Conservation (phyloP, 2,329 filamentous ascomycete species). For the Parascedosporium putredinis region DNA sequence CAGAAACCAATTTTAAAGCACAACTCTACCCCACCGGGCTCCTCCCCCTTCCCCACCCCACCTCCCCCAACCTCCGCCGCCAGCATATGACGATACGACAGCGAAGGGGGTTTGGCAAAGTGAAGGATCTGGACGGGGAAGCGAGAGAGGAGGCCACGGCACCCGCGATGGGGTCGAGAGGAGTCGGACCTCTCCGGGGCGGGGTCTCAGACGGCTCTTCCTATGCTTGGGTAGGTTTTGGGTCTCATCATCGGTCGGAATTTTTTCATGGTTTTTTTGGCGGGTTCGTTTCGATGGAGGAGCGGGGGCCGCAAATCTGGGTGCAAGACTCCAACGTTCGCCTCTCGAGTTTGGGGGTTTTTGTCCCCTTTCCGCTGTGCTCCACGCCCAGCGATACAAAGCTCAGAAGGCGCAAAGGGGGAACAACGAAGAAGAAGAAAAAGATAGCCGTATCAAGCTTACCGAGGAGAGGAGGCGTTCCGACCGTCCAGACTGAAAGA, state of each 20-base stretch:
- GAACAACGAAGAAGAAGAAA: too few relatives aligned
- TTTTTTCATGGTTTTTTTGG: too few relatives aligned
- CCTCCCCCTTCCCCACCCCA: constrained; percentile 13
- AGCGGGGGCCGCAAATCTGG: not conserved
- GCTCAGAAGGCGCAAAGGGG: too few relatives aligned
- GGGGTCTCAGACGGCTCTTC: constrained; percentile 32
- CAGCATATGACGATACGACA: constrained; percentile 24
- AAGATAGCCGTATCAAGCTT: too few relatives aligned
- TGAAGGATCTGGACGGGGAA: constrained; percentile 11
- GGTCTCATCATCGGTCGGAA: constrained; percentile 25
- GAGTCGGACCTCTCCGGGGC: constrained; percentile 13
- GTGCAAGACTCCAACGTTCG: too few relatives aligned
- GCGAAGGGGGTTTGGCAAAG: constrained; percentile 7
- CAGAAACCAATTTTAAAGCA: constrained; percentile 31
- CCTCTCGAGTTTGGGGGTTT: too few relatives aligned
- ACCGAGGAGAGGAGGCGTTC: too few relatives aligned
- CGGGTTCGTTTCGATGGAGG: not conserved
- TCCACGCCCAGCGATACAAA: too few relatives aligned
- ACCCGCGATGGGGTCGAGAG: constrained; percentile 13
- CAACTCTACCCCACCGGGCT: constrained; percentile 22
- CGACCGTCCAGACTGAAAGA: too few relatives aligned
- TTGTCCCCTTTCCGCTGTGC: too few relatives aligned
- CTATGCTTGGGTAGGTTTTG: constrained; percentile 21
- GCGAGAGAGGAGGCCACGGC: constrained; percentile 9
- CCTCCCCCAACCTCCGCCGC: not conserved